Evolutionary conservation across 352 stramenopile species (phyloP).

Genomic region (Phytophthora agathidicida): DNA sequence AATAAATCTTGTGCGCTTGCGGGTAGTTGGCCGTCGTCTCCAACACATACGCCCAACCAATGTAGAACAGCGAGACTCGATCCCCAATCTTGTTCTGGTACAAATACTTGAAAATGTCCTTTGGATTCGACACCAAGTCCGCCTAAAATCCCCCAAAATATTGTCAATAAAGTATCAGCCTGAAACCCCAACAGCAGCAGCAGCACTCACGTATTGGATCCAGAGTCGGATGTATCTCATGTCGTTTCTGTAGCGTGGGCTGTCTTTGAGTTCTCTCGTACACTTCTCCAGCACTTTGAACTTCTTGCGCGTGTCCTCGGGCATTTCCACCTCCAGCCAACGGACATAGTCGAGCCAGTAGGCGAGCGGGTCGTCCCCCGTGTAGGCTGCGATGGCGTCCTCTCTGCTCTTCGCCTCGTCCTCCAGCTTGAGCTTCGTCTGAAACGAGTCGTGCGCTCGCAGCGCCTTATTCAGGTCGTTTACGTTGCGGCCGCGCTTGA

Average conservation of each 20-base stretch:
- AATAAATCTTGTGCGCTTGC: conserved; percentile 86
- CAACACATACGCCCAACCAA: conserved; percentile 84
- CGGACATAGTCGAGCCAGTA: conserved; percentile 77
- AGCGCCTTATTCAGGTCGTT: conserved; percentile 78
- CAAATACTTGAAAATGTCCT: conserved; percentile 91
- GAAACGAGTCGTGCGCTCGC: conserved; percentile 64
- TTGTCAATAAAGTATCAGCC: too few species aligned
- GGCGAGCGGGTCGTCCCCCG: conserved; percentile 70
- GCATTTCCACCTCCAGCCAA: conserved; percentile 84
- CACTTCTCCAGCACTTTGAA: conserved; percentile 77
- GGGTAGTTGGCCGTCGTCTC: conserved; percentile 84
- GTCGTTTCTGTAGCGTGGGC: conserved; percentile 73
- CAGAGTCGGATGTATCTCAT: conserved; percentile 83
- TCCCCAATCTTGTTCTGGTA: conserved; percentile 90
- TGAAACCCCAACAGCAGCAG: background rate
- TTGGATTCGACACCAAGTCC: conserved; percentile 84
- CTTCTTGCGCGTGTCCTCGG: conserved; percentile 84
- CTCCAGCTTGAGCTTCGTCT: conserved; percentile 64
- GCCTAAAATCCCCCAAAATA: conserved; percentile 50
- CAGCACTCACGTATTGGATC: conserved; percentile 86
- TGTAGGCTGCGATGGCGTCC: conserved; percentile 48
- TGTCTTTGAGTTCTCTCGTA: conserved; percentile 72
- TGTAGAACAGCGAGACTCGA: conserved; percentile 83
- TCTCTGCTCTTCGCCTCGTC: conserved; percentile 61
- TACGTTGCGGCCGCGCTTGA: conserved; percentile 83